Conservation (phyloP, 768 basidiomycete genomes). For the Collybia sp. region DNA sequence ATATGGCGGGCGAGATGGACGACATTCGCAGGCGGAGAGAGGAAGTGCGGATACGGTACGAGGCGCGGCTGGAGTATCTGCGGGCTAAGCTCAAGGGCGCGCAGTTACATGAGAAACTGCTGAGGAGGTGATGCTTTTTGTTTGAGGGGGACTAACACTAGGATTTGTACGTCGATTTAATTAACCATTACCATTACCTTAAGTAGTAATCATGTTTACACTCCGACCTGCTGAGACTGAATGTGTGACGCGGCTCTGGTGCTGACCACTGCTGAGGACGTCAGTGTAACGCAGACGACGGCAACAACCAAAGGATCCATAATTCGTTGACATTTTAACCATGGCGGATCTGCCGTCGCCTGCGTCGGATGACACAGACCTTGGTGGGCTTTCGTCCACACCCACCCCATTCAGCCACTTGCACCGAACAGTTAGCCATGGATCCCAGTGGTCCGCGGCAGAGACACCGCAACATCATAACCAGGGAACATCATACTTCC, state of each 20-base stretch:
- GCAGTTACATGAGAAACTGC: slow-evolving; percentile 76
- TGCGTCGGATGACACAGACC: slow-evolving; percentile 28
- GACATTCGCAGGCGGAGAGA: slow-evolving; percentile 67
- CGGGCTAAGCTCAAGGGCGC: slow-evolving; percentile 81
- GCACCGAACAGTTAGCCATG: slow-evolving; percentile 42
- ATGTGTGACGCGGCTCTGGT: too few species aligned
- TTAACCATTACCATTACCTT: too few species aligned
- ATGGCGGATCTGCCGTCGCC: slow-evolving; percentile 25
- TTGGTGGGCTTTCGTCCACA: slow-evolving; percentile 30
- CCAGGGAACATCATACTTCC: slow-evolving; percentile 66
- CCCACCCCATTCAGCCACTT: slow-evolving; percentile 38
- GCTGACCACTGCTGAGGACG: neutral
- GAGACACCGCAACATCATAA: slow-evolving; percentile 63
- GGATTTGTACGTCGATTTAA: too few species aligned
- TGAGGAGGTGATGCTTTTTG: slow-evolving; percentile 43
- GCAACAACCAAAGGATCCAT: slow-evolving; percentile 10
- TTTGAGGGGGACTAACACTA: slow-evolving; percentile 12
- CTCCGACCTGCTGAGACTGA: too few species aligned
- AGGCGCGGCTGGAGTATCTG: slow-evolving; percentile 72
- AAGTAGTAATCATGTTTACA: too few species aligned
- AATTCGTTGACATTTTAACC: too few species aligned
- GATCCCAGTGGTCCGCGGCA: slow-evolving; percentile 53
- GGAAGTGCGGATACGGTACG: slow-evolving; percentile 70
- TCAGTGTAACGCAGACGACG: slow-evolving; percentile 13
- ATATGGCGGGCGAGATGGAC: slow-evolving; percentile 53